A percentile compares a stretch with the other conserved stretches of the same genome.
phyloP scores from a whole-genome alignment of 2,329 filamentous ascomycete genomes.

The Neospermospora avenae region DNA sequence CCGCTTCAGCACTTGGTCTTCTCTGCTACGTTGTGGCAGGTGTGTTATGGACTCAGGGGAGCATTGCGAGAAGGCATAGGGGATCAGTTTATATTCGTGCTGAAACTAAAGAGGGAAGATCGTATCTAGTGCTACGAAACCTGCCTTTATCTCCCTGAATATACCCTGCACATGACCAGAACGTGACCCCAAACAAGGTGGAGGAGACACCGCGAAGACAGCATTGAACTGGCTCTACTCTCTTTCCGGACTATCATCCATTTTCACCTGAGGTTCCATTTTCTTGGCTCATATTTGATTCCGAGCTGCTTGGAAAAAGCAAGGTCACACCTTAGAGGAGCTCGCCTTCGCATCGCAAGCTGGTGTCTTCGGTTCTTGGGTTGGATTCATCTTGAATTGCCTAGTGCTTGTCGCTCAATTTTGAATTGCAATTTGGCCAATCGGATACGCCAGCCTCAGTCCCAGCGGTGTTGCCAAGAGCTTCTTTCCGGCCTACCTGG shows the following conservation, averaged over 20 bases:
- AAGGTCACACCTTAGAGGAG: conserved; percentile 60
- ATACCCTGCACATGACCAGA: too few species aligned
- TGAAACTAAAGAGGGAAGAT: too few species aligned
- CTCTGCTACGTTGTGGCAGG: conserved; percentile 50
- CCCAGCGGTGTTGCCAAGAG: conserved; percentile 38
- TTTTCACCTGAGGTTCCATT: conserved; percentile 62
- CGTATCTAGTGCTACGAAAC: too few species aligned
- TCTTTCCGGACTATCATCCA: conserved; percentile 57
- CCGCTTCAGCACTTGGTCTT: conserved; percentile 38
- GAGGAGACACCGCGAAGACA: conserved; percentile 42
- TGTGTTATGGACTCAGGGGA: too few species aligned
- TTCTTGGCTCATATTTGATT: conserved; percentile 67
- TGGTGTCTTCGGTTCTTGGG: conserved; percentile 59
- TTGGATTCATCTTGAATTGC: conserved; percentile 58
- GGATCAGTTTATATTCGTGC: too few species aligned
- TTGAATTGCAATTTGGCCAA: conserved; percentile 45
- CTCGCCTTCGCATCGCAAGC: conserved; percentile 60
- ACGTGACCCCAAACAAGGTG: conserved; percentile 3
- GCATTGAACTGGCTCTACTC: conserved; percentile 65
- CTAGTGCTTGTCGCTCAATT: conserved; percentile 38
- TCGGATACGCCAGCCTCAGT: conserved; percentile 39
- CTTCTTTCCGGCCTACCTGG: conserved; percentile 60
- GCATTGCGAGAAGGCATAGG: too few species aligned
- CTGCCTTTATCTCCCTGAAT: too few species aligned
- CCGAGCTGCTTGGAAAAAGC: conserved; percentile 54